Evolutionary conservation across 192 early-diverging fungal species (phyloP).

Genomic region (Rhizophagus clarus): DNA sequence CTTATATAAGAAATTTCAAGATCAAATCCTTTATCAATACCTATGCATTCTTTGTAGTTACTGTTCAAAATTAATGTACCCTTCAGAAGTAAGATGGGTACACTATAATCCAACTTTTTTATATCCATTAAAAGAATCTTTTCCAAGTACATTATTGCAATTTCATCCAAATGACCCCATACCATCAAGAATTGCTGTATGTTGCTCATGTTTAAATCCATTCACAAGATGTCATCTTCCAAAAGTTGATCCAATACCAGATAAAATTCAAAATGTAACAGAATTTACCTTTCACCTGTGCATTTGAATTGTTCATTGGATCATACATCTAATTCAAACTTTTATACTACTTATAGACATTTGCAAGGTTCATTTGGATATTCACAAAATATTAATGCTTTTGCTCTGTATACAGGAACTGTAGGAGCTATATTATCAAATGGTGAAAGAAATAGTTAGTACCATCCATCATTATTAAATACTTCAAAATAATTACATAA

Average conservation of each 20-base stretch:
- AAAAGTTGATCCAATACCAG: background rate
- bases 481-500: background rate
- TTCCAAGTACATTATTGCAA: background rate
- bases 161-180: background rate
- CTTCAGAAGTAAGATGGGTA: background rate
- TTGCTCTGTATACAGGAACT: background rate
- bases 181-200: slow-evolving; percentile 1
- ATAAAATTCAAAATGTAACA: background rate
- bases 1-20: background rate
- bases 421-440: background rate
- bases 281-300: slow-evolving; percentile 18
- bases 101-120: background rate
- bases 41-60: slow-evolving; percentile 5
- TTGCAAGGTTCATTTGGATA: background rate
- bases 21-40: slow-evolving; percentile 7
- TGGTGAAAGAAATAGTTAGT: background rate
- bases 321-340: background rate
- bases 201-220: background rate
- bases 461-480: background rate
- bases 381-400: background rate
- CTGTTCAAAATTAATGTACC: slow-evolving; percentile 16
- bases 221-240: background rate
- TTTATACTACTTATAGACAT: background rate
- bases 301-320: slow-evolving; percentile 9
- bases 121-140: background rate